Evolutionary conservation across 2,329 filamentous ascomycete genomes (phyloP), one percentile per base, ranked within the genome.

Genomic region (Colletotrichum sojae): DNA sequence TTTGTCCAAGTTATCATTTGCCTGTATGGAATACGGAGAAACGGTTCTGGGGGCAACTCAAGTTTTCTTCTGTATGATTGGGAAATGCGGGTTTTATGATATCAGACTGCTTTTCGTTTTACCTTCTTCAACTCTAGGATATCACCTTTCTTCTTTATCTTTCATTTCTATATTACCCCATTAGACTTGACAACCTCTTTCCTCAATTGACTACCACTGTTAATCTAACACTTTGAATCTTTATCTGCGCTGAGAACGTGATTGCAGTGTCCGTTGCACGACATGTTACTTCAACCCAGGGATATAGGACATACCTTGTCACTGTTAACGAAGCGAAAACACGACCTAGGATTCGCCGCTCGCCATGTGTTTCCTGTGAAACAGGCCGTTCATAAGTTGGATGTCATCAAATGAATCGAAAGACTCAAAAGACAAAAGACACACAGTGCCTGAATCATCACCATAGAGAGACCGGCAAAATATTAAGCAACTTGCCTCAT

Each of bases 31-130:
- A 31, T 52, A 61, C 55, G 43, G 55, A 52, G 51, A 27, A 69
- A 6, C n/a, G 22, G 51, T 49, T 49, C 5, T 31, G 27, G 27
- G 62, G 55, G 18, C 20, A 49, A 60, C 45, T 60, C 10, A 5
- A 45, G 25, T 18, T 68, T 56, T 63, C 31, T 45, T 36, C 10
- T 66, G 55, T 56, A 39, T 49, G 4, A 51, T 22, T 4, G 25
- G 36, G 43, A 15, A 49, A 49, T 39, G 36, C 5, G 36, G 27
- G 27, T 31, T 43, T n/a, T 12, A 60, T 56, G 66, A 69, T 69
- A 69, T 66, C 62, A 55, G n/a, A 40, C 49, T 63, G 52, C 22
- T 43, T 56, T 63, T 43, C 9, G 27, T 9, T 27, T 40, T n/a
- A 16, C 43, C 15, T 40, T 48, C n/a, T 31, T 46, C 18, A n/a